Evolutionary conservation across 805 yeast species (phyloP).

Genomic region (Saccharomycopsis sp.): DNA sequence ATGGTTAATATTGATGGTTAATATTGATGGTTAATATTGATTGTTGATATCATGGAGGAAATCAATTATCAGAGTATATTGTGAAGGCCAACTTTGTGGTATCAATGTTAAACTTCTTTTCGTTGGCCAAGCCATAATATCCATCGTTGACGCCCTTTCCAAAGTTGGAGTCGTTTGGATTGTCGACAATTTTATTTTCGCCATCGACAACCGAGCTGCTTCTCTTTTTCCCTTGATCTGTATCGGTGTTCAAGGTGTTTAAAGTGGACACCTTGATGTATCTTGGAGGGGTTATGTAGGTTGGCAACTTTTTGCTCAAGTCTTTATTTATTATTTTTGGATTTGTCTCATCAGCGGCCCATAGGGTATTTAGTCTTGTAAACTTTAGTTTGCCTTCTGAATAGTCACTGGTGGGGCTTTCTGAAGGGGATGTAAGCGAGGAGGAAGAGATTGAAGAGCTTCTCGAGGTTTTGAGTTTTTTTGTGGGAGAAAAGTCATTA

Average conservation of each 20-base stretch:
- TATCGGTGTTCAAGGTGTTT: too few relatives aligned
- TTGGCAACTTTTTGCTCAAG: conserved; percentile 7
- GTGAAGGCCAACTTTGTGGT: background rate
- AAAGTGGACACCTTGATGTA: too few relatives aligned
- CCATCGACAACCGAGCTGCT: too few relatives aligned
- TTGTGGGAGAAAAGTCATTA: conserved; percentile 7
- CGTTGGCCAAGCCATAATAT: background rate
- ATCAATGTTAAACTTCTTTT: background rate
- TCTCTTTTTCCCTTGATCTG: too few relatives aligned
- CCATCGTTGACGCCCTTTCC: conserved; percentile 13
- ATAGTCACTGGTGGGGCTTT: background rate
- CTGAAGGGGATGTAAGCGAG: background rate
- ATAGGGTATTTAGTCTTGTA: conserved; percentile 5
- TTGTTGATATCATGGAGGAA: too few relatives aligned
- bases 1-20: too few relatives aligned
- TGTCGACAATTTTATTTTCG: too few relatives aligned
- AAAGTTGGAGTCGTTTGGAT: conserved; percentile 3
- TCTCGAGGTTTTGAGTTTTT: conserved; percentile 3
- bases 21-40: too few relatives aligned
- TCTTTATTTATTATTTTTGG: too few relatives aligned
- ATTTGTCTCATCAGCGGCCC: too few relatives aligned
- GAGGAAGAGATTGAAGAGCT: conserved; percentile 10
- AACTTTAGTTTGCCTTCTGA: conserved; percentile 5
- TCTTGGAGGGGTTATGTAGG: conserved; percentile 16
- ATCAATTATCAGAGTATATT: conserved; percentile 5